These are phyloP conservation scores for Sclerotiophoma versabilis DNA, from an alignment of 2,329 filamentous ascomycete species.

Conservation along the genomic window DNA sequence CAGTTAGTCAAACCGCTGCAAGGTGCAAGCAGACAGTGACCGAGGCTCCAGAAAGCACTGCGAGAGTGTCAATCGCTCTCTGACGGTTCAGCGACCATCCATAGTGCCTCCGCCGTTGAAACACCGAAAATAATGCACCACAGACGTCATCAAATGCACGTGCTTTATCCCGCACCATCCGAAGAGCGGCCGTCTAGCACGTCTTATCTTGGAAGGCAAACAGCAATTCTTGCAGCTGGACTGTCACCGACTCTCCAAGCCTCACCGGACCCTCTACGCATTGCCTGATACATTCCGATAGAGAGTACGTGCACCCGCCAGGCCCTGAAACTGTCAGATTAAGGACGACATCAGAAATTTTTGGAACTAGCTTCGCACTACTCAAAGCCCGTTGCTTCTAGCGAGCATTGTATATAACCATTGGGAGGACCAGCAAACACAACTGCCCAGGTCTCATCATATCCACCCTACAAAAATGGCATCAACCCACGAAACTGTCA, in stretches of 20 bases:
- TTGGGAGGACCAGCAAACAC: background rate
- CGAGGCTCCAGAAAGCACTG: background rate
- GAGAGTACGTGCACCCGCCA: slow-evolving; percentile 13
- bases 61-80: slow-evolving; percentile 8
- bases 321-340: slow-evolving; percentile 12
- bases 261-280: slow-evolving; percentile 19
- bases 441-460: slow-evolving; percentile 2
- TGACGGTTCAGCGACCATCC: background rate
- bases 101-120: slow-evolving; percentile 13
- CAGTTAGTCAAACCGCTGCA: background rate
- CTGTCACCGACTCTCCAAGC: slow-evolving; percentile 18
- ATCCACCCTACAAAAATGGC: slow-evolving; percentile 31
- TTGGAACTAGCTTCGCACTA: slow-evolving; percentile 17
- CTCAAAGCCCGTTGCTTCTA: slow-evolving; percentile 3
- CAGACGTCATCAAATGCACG: slow-evolving; percentile 28
- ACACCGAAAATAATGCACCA: slow-evolving; percentile 9
- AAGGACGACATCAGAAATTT: slow-evolving; percentile 18
- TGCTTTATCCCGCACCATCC: slow-evolving; percentile 31
- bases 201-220: slow-evolving; percentile 40
- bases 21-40: background rate
- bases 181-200: slow-evolving; percentile 32
- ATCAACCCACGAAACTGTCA: slow-evolving; percentile 62
- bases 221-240: slow-evolving; percentile 36
- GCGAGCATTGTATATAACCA: slow-evolving; percentile 12
- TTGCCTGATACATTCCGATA: slow-evolving; percentile 10